Percentiles rank a stretch among this genome's conserved stretches.
These are phyloP conservation scores for Candida chilensis DNA, from an alignment of 805 yeast species.

Conservation along the genomic window DNA sequence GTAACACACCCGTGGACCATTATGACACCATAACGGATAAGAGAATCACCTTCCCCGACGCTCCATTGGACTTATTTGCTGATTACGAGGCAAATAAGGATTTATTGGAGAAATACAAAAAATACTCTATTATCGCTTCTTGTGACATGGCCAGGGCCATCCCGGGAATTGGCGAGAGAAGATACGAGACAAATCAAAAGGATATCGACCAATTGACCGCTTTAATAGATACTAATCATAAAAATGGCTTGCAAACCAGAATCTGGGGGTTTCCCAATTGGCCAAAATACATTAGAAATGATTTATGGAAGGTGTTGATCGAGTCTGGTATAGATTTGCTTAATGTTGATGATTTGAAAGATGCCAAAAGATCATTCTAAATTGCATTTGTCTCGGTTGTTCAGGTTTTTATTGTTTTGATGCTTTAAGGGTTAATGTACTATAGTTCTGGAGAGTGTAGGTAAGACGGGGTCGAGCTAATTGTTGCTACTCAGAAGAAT, in stretches of 20 bases:
- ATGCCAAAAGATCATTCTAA: too few species aligned
- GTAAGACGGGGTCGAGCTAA: too few species aligned
- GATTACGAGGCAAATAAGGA: slow-evolving; percentile 11
- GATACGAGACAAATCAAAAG: slow-evolving; percentile 7
- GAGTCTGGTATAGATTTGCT: slow-evolving; percentile 44
- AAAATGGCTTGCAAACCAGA: slow-evolving; percentile 42
- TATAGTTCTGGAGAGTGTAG: too few species aligned
- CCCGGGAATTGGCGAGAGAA: slow-evolving; percentile 12
- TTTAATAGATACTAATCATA: slow-evolving; percentile 35
- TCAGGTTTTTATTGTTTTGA: too few species aligned
- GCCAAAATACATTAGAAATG: slow-evolving; percentile 40
- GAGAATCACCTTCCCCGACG: slow-evolving; percentile 43
- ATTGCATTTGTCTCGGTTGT: too few species aligned
- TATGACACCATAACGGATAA: slow-evolving; percentile 10
- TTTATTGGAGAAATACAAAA: slow-evolving; percentile 12
- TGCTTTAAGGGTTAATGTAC: too few species aligned
- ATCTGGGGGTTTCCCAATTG: slow-evolving; percentile 69
- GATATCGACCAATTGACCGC: slow-evolving; percentile 17
- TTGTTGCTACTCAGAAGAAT: too few species aligned
- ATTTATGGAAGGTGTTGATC: slow-evolving; percentile 40
- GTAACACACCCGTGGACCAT: slow-evolving; percentile 43
- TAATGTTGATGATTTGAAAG: slow-evolving; percentile 51
- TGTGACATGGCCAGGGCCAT: slow-evolving; percentile 23
- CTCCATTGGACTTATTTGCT: slow-evolving; percentile 27
- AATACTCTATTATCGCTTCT: slow-evolving; percentile 29